Evolutionary conservation across 192 early-diverging fungal species (phyloP).

Genomic region (Gamsiella multidivaricata): DNA sequence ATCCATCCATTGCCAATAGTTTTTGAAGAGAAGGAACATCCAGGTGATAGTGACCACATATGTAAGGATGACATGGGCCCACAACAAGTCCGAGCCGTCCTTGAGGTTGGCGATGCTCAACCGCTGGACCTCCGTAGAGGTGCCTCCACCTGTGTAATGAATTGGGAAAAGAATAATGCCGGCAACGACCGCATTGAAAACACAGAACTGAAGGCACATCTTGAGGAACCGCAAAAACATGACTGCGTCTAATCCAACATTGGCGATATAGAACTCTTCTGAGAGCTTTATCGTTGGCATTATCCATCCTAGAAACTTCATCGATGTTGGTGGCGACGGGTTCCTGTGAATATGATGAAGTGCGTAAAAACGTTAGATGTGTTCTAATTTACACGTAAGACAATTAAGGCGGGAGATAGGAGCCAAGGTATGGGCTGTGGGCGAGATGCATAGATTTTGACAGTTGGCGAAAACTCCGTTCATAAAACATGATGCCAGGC

Average conservation of each 20-base stretch:
- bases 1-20: constrained; percentile 66
- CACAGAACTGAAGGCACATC: constrained; percentile 66
- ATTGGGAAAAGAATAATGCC: constrained; percentile 61
- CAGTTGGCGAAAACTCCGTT: no score
- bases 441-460: no score
- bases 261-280: constrained; percentile 64
- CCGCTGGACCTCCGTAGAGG: constrained; percentile 17
- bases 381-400: no score
- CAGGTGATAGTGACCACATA: constrained; percentile 61
- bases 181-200: constrained; percentile 56
- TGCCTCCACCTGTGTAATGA: constrained; percentile 51
- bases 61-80: constrained; percentile 64
- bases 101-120: constrained; percentile 61
- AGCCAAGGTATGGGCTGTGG: no score
- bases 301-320: constrained; percentile 63
- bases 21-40: constrained; percentile 66
- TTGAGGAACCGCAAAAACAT: constrained; percentile 72
- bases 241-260: constrained; percentile 69
- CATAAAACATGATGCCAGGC: no score
- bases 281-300: constrained; percentile 51
- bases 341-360: constrained; percentile 41
- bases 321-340: constrained; percentile 59
- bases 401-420: no score
- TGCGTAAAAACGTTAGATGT: no score
- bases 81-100: constrained; percentile 49